Conservation (phyloP, 257 asterid species). For the Fraxinus cuspidata region DNA sequence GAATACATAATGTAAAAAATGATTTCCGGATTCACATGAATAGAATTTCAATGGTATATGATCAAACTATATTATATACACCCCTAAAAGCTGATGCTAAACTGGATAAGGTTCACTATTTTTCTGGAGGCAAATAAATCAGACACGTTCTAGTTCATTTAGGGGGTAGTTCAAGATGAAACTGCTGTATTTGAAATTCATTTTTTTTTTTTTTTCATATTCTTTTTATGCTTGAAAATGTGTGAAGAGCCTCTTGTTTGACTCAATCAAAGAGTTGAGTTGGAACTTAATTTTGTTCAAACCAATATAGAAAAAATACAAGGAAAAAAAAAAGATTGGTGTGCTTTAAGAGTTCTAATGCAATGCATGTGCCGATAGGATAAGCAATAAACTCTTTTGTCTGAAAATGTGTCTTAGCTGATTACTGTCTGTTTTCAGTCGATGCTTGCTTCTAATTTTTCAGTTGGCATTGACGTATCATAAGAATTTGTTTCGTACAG, state of each 20-base stretch:
- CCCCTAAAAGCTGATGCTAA: neutral
- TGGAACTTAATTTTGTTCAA: neutral
- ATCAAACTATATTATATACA: neutral
- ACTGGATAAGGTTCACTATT: neutral
- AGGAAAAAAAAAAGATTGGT: neutral
- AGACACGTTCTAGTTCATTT: neutral
- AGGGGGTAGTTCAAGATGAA: neutral
- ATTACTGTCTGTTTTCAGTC: neutral
- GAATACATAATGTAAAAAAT: too few species aligned
- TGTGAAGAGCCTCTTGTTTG: neutral
- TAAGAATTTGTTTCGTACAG: slow-evolving; percentile 31
- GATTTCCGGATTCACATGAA: neutral
- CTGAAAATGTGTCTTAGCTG: neutral
- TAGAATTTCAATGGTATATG: neutral
- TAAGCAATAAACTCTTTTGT: neutral
- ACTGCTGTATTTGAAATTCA: neutral
- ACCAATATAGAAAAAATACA: neutral
- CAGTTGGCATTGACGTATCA: neutral
- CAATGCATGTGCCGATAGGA: neutral
- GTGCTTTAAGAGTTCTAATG: neutral
- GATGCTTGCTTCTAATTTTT: neutral
- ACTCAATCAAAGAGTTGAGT: neutral
- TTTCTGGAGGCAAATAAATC: neutral
- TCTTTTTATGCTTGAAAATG: neutral
- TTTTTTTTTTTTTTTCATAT: neutral